Percentiles rank a stretch among this genome's conserved stretches.
Conservation (phyloP, 2,329 filamentous ascomycete species). For the Chalaropsis thielavioides region DNA sequence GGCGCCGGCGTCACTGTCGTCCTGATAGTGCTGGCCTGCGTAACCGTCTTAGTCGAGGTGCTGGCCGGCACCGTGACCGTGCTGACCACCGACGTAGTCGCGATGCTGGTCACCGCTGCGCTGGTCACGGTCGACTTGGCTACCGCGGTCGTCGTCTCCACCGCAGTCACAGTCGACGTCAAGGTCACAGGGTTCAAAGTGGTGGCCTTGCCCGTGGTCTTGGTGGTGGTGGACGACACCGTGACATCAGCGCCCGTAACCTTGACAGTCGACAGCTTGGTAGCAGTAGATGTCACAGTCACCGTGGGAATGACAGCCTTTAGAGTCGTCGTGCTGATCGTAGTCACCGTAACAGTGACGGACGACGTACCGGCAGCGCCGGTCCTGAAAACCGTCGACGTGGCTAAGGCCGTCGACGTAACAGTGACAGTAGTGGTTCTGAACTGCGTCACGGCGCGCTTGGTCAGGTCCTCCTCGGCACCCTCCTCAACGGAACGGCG, state of each 20-base stretch:
- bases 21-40: not conserved
- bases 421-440: constrained; percentile 1
- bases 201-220: not conserved
- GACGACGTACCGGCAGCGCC: not conserved
- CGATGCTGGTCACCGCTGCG: constrained; percentile 3
- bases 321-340: not conserved
- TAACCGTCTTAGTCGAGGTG: not conserved
- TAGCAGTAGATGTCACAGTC: not conserved
- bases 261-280: not conserved
- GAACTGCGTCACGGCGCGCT: not conserved
- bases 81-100: not conserved
- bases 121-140: not conserved
- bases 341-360: not conserved
- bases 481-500: constrained; percentile 1
- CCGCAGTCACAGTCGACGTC: not conserved
- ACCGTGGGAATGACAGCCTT: not conserved
- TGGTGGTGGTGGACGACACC: constrained; percentile 3
- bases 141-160: not conserved
- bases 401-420: not conserved
- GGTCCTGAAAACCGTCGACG: not conserved
- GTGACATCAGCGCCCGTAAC: not conserved
- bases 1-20: not conserved
- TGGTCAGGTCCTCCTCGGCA: constrained; percentile 1
- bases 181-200: not conserved
- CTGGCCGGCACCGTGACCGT: not conserved